Evolutionary conservation across 441 rosid genomes (phyloP).

Genomic region (Populus hybrid): DNA sequence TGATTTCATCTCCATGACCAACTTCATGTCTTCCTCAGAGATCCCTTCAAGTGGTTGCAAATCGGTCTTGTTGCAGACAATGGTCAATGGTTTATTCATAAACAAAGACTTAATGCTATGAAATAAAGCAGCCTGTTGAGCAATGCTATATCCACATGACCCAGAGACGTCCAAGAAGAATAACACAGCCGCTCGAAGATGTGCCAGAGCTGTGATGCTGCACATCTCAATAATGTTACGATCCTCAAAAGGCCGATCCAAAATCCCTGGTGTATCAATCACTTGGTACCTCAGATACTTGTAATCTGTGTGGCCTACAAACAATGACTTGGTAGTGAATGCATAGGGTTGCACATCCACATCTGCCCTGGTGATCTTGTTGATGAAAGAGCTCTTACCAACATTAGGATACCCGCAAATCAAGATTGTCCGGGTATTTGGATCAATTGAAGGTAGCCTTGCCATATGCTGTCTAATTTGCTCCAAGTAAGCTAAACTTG

Average conservation of each 20-base stretch:
- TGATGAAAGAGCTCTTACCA: slow-evolving; percentile 87
- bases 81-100: slow-evolving; percentile 65
- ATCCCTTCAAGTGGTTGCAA: slow-evolving; percentile 69
- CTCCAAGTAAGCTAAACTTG: slow-evolving; percentile 68
- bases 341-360: slow-evolving; percentile 92
- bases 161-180: slow-evolving; percentile 80
- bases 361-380: slow-evolving; percentile 83
- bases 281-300: slow-evolving; percentile 85
- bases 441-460: slow-evolving; percentile 75
- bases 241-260: slow-evolving; percentile 90
- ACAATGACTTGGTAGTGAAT: slow-evolving; percentile 83
- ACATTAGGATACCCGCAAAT: slow-evolving; percentile 91
- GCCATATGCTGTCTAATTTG: slow-evolving; percentile 83
- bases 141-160: slow-evolving; percentile 83
- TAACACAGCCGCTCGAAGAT: slow-evolving; percentile 58
- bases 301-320: slow-evolving; percentile 91
- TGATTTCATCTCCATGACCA: slow-evolving; percentile 71
- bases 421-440: slow-evolving; percentile 72
- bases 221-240: slow-evolving; percentile 92
- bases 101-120: slow-evolving; percentile 78
- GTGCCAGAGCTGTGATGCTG: slow-evolving; percentile 67
- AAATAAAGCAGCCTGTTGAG: slow-evolving; percentile 90
- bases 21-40: slow-evolving; percentile 51
- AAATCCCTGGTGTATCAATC: slow-evolving; percentile 91
- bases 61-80: slow-evolving; percentile 73